Evolutionary conservation across 768 basidiomycete genomes (phyloP).

Genomic region (Russula vinacea): DNA sequence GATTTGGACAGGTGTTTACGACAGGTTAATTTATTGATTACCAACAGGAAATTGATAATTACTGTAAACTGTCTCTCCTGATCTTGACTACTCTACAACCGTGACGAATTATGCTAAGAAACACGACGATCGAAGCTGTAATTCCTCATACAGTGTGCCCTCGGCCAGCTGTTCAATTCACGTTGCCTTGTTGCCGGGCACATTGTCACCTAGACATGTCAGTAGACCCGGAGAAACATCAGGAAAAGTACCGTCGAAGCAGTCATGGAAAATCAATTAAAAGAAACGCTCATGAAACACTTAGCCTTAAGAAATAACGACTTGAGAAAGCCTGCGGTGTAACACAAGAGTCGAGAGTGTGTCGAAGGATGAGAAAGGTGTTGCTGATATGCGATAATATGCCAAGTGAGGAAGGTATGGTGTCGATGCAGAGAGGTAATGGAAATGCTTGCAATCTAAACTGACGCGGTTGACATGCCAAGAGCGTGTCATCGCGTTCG

Average conservation of each 20-base stretch:
- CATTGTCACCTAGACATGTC: constrained; percentile 20
- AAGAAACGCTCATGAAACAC: constrained; percentile 18
- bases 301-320: constrained; percentile 25
- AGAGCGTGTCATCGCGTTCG: constrained; percentile 16
- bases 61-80: neutral
- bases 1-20: neutral
- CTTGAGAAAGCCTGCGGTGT: neutral
- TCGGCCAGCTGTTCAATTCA: neutral
- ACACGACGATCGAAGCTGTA: neutral
- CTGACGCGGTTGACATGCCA: neutral
- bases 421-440: neutral
- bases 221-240: constrained; percentile 13
- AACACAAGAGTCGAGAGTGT: neutral
- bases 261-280: constrained; percentile 5
- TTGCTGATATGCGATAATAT: constrained; percentile 4
- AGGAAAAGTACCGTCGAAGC: constrained; percentile 18
- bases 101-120: neutral
- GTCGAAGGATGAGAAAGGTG: neutral
- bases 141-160: neutral
- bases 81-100: neutral
- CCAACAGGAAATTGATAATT: constrained; percentile 11
- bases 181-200: neutral
- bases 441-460: neutral
- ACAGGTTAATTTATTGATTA: neutral
- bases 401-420: neutral